Base-by-base conservation (phyloP, 176 grass and related monocot species). In the Juncus effusus region DNA sequence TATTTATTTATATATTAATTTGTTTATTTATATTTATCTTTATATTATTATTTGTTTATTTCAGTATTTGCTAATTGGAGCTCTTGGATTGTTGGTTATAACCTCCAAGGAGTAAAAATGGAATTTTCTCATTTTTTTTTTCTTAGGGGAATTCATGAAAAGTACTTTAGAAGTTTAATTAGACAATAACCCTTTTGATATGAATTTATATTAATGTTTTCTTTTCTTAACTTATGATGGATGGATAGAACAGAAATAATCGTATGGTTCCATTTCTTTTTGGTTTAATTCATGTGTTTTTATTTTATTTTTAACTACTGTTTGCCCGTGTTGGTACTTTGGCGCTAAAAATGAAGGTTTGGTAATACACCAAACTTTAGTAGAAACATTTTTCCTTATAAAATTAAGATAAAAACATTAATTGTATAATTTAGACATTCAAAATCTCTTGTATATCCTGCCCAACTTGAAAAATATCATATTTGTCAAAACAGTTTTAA, bases 31-130 rank as follows among this genome's bases (percentile, higher is more conserved):
- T 38, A 14, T 35, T 40, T 38, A 45, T 58, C 37, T 52, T 19
- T 56, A 13, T 52, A 38, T 11, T 72, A 72, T 51, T 44, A 36
- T 60, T 56, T 38, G 8, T 75, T 56, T 61, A 65, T 40, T 87
- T 75, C 86, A 95, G 90, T 87, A 84, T 73, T 75, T 90, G 64
- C 75, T 95, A 3, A 84, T 95, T 4, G 90, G 90, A 2, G 86
- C 72, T 7, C 77, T 95, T 3, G 83, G 80, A 7, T 56, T 95
- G 38, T 62, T 95, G 56, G 80, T 95, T 28, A 65, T 95, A 63
- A 81, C 83, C 8, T 90, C 74, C 0, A 95, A 81, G 76, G 86
- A 95, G 10, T 86, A 71, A 80, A 64, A 19, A 64, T 70, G 36
- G 16, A 40, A 53, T 8, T 66, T 53, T 66, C 4, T 36, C 13